These are phyloP conservation scores for Serendipita indica DNA, from an alignment of 768 basidiomycete species.

Conservation along the genomic window DNA sequence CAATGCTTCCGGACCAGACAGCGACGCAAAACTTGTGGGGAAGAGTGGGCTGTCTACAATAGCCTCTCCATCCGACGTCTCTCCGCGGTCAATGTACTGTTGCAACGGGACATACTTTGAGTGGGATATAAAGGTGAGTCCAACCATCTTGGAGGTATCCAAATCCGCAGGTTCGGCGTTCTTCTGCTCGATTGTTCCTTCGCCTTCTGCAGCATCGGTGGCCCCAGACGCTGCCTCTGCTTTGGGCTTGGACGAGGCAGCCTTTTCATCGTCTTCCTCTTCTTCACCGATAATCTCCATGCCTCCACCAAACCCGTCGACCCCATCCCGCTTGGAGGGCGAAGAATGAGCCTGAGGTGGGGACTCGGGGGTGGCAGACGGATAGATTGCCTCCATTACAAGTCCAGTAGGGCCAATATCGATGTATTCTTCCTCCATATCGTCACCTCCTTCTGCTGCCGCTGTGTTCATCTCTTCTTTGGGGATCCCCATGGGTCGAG, in stretches of 20 bases:
- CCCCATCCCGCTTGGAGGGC: constrained; percentile 10
- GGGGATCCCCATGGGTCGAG: constrained; percentile 6
- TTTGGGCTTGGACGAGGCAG: constrained; percentile 23
- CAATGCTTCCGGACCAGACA: constrained; percentile 20
- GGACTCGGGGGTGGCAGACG: constrained; percentile 1
- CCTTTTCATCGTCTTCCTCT: constrained; percentile 24
- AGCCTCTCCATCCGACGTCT: constrained; percentile 39
- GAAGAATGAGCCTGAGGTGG: constrained; percentile 6
- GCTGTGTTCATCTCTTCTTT: constrained; percentile 18
- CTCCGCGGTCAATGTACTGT: constrained; percentile 20
- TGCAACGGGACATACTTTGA: constrained; percentile 16
- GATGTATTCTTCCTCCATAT: constrained; percentile 10
- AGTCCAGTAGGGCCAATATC: constrained; percentile 22
- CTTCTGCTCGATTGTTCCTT: constrained; percentile 7
- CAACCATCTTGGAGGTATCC: constrained; percentile 12
- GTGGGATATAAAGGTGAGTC: constrained; percentile 22
- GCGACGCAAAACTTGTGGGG: constrained; percentile 60
- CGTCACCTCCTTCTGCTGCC: not conserved
- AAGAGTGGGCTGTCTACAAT: constrained; percentile 65
- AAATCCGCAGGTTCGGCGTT: not conserved
- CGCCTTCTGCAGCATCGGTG: constrained; percentile 17
- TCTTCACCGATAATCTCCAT: constrained; percentile 18
- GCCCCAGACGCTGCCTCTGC: constrained; percentile 13
- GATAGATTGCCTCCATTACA: constrained; percentile 23
- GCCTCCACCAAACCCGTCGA: constrained; percentile 8